phyloP scores from a whole-genome alignment of 2,329 filamentous ascomycete species.

The Talaromyces sp. region DNA sequence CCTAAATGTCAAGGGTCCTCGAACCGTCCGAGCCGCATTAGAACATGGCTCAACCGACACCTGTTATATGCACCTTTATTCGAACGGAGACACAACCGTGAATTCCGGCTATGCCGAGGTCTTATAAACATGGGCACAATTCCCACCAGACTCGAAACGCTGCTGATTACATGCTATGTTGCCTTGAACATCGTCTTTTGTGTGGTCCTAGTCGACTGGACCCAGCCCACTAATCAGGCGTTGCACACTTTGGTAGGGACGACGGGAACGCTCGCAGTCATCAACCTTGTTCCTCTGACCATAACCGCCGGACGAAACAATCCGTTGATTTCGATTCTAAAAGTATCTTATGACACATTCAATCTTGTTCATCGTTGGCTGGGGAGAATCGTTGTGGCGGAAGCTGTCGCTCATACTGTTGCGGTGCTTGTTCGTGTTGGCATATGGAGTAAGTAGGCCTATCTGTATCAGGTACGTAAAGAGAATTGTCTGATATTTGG shows the following conservation, averaged over 20 bases:
- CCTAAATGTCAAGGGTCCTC: neutral
- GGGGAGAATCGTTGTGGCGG: constrained; percentile 63
- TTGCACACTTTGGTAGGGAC: constrained; percentile 9
- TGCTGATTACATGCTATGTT: constrained; percentile 27
- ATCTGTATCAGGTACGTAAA: neutral
- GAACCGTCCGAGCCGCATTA: constrained; percentile 6
- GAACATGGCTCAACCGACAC: constrained; percentile 19
- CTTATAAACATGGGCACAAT: constrained; percentile 28
- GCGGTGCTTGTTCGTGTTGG: constrained; percentile 69
- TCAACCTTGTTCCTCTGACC: constrained; percentile 39
- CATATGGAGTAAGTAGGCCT: constrained; percentile 30
- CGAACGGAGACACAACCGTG: constrained; percentile 26
- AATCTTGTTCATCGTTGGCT: constrained; percentile 70
- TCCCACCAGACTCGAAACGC: constrained; percentile 30
- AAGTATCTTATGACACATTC: constrained; percentile 37
- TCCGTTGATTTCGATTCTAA: constrained; percentile 34
- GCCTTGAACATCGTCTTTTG: constrained; percentile 42
- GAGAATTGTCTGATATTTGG: neutral
- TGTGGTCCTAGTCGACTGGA: constrained; percentile 33
- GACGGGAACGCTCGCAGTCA: constrained; percentile 31
- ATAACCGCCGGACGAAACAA: constrained; percentile 39
- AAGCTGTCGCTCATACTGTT: constrained; percentile 62
- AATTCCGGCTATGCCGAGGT: constrained; percentile 24
- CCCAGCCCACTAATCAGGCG: constrained; percentile 22
- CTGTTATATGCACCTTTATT: constrained; percentile 33